Percentiles rank a stretch among this genome's conserved stretches.
Evolutionary conservation across 805 yeast genomes (phyloP).

Genomic region (Saturnispora besseyi): DNA sequence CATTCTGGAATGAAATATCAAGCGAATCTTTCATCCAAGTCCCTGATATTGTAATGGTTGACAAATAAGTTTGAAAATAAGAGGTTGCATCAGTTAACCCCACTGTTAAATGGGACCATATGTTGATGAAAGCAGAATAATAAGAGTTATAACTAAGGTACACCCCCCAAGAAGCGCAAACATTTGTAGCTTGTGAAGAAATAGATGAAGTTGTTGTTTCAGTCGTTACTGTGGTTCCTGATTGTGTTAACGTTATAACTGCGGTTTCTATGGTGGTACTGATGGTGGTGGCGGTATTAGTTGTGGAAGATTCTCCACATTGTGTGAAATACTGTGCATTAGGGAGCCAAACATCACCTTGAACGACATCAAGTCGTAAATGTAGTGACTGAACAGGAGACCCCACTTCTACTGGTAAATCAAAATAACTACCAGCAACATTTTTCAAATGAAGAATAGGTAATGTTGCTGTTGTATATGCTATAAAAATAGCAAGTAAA

Average conservation of each 20-base stretch:
- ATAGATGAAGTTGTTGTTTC: background rate
- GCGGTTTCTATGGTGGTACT: background rate
- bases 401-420: slow-evolving; percentile 21
- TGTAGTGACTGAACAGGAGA: slow-evolving; percentile 16
- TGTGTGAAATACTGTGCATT: slow-evolving; percentile 16
- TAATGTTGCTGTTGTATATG: background rate
- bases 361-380: slow-evolving; percentile 24
- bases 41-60: slow-evolving; percentile 22
- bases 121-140: slow-evolving; percentile 4
- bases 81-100: slow-evolving; percentile 13
- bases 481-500: background rate
- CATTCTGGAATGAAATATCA: slow-evolving; percentile 6
- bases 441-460: slow-evolving; percentile 6
- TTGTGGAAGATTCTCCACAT: slow-evolving; percentile 13
- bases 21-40: slow-evolving; percentile 21
- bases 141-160: slow-evolving; percentile 19
- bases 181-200: background rate
- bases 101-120: slow-evolving; percentile 12
- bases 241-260: background rate
- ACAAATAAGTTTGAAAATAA: slow-evolving; percentile 12
- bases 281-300: background rate
- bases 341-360: slow-evolving; percentile 25
- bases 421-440: slow-evolving; percentile 13
- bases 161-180: slow-evolving; percentile 22
- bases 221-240: slow-evolving; percentile 1